Conservation (phyloP, 1,284 basidiomycete species). For the Termitomyces sp. region DNA sequence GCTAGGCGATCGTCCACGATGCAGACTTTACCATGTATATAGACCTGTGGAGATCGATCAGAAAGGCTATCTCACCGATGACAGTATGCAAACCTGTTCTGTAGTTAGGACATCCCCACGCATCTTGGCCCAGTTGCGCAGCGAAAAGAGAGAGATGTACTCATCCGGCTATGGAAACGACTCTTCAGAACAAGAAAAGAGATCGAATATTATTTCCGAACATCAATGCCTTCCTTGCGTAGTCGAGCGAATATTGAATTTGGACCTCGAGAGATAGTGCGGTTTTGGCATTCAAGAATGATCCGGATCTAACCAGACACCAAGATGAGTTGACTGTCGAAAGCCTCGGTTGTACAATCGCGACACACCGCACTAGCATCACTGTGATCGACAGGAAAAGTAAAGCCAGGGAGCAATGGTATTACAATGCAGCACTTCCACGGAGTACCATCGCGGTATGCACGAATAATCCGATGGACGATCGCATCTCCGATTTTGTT, state of each 20-base stretch:
- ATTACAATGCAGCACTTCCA: slow-evolving; percentile 96
- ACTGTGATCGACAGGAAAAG: slow-evolving; percentile 88
- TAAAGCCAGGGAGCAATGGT: slow-evolving; percentile 90
- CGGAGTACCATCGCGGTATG: slow-evolving; percentile 73
- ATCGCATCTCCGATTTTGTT: slow-evolving; percentile 95
- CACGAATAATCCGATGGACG: slow-evolving; percentile 87
- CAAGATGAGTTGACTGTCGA: not conserved
- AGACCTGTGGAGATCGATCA: slow-evolving; percentile 49
- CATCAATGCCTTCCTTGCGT: slow-evolving; percentile 85
- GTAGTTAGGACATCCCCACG: slow-evolving; percentile 83
- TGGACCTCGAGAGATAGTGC: slow-evolving; percentile 85
- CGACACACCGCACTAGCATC: slow-evolving; percentile 83
- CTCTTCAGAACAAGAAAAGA: slow-evolving; percentile 11
- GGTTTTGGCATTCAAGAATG: slow-evolving; percentile 91
- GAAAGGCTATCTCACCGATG: not conserved
- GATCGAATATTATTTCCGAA: slow-evolving; percentile 31
- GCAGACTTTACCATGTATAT: slow-evolving; percentile 89
- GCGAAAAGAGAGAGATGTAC: slow-evolving; percentile 88
- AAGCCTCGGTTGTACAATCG: not conserved
- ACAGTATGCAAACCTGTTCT: slow-evolving; percentile 60
- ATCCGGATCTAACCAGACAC: slow-evolving; percentile 66
- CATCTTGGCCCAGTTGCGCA: slow-evolving; percentile 93
- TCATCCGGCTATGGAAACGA: slow-evolving; percentile 69
- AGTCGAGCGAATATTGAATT: slow-evolving; percentile 90
- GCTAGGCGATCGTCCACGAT: slow-evolving; percentile 95